Evolutionary conservation across 306 rosid species (phyloP).

Genomic region (Dryas drummondii): DNA sequence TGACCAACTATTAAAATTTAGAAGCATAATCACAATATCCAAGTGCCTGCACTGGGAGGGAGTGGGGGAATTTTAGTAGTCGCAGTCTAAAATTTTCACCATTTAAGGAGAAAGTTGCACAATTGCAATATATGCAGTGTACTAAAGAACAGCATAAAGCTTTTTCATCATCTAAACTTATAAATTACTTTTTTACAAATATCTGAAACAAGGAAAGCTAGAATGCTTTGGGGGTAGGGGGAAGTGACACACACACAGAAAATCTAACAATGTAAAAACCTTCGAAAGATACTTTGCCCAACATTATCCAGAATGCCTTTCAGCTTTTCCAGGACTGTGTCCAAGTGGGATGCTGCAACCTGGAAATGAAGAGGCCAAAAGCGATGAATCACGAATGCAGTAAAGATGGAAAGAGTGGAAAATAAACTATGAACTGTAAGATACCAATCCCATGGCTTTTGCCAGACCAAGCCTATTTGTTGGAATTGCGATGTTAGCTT

Average conservation of each 20-base stretch:
- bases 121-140: neutral
- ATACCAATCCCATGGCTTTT: slow-evolving; percentile 97
- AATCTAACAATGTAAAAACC: slow-evolving; percentile 44
- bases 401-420: slow-evolving; percentile 29
- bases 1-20: neutral
- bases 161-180: neutral
- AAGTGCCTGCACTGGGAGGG: neutral
- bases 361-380: slow-evolving; percentile 34
- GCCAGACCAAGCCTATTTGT: slow-evolving; percentile 93
- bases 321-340: slow-evolving; percentile 93
- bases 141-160: neutral
- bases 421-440: slow-evolving; percentile 18
- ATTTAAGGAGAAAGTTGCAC: neutral
- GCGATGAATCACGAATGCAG: slow-evolving; percentile 25
- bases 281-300: slow-evolving; percentile 76
- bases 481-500: slow-evolving; percentile 73
- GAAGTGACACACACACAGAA: neutral
- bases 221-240: neutral
- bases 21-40: neutral
- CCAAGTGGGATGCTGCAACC: slow-evolving; percentile 99
- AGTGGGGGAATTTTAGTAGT: neutral
- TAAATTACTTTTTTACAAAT: neutral
- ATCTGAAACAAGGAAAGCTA: neutral
- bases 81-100: neutral
- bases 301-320: slow-evolving; percentile 85